Base-by-base conservation (phyloP, 176 grass and related monocot species). In the Raddia distichophylla region DNA sequence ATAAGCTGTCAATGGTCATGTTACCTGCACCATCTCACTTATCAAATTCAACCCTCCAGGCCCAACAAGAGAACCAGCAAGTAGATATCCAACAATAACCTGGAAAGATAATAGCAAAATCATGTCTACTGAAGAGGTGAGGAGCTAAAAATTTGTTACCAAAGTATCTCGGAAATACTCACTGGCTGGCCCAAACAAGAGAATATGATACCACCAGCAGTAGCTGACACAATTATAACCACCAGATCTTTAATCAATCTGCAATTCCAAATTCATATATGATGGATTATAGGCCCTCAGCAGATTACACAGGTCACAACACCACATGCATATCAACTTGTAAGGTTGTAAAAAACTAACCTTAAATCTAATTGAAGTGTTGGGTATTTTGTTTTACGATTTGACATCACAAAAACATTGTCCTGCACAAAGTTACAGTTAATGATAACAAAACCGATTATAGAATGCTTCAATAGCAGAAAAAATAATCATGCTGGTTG, bases 391-490 rank as follows among this genome's bases (percentile, higher is more conserved):
- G 91, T 82, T 93, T 99, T 99, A 75, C 91, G 96, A 75, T 99
- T 99, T 15, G 96, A 99, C 96, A 99, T 99, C 84, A 99, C 96
- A 93, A 93, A 99, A 46, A 93, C 93, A 95, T 99, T 99, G 76
- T 99, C 91, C 96, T 99, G 73, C 16, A 83, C n/a, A 64, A 82
- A 82, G 57, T 59, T 57, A 75, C 0, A 71, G 71, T 85, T 55
- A 64, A 14, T 32, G 18, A 62, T 32, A 66, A 56, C 49, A 18
- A 60, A 77, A 74, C 16, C 16, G 14, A 80, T 51, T 15, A 86
- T 37, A 78, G 13, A 73, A 66, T 57, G 55, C 8, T 34, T 73
- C 10, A 3, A 52, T 55, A 16, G 34, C 5, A 51, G 27, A 76
- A 60, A 27, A 73, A 50, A 32, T 44, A 56, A 52, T 40, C 1